Evolutionary conservation across 1,284 basidiomycete genomes (phyloP).

Genomic region (Pholiota adiposa): DNA sequence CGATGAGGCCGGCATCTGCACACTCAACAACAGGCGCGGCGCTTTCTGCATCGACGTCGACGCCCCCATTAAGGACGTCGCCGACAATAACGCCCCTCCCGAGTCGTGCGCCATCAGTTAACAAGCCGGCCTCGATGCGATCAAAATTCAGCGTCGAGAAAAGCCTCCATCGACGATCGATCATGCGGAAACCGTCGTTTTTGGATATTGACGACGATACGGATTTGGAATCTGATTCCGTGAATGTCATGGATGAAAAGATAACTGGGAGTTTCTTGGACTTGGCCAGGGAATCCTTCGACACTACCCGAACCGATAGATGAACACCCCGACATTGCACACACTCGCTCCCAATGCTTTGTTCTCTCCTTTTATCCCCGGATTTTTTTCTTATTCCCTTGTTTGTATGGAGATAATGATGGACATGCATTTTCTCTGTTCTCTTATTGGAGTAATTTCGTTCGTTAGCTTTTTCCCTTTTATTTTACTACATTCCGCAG

Average conservation of each 20-base stretch:
- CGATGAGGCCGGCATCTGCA: neutral
- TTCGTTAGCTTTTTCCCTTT: conserved; percentile 8
- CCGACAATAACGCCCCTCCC: conserved; percentile 9
- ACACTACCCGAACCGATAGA: conserved; percentile 53
- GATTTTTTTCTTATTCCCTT: conserved; percentile 20
- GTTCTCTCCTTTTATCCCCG: conserved; percentile 12
- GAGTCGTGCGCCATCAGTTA: conserved; percentile 14
- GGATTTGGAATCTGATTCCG: conserved; percentile 35
- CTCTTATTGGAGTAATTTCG: conserved; percentile 11
- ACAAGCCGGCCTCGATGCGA: conserved; percentile 18
- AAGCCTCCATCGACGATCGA: conserved; percentile 40
- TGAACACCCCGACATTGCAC: conserved; percentile 15
- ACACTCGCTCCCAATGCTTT: neutral
- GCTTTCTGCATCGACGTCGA: neutral
- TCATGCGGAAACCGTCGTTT: conserved; percentile 73
- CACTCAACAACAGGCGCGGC: neutral
- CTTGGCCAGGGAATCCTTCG: conserved; percentile 66
- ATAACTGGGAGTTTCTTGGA: conserved; percentile 61
- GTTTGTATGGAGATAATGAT: conserved; percentile 2
- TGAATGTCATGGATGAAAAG: conserved; percentile 13
- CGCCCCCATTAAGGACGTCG: neutral
- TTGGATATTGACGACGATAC: conserved; percentile 65
- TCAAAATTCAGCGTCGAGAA: conserved; percentile 35
- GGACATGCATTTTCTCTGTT: neutral
- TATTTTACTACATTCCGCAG: conserved; percentile 17